Evolutionary conservation across 1,284 basidiomycete species (phyloP), one percentile per base, ranked within the genome.

Genomic region (Naganishia sp.): DNA sequence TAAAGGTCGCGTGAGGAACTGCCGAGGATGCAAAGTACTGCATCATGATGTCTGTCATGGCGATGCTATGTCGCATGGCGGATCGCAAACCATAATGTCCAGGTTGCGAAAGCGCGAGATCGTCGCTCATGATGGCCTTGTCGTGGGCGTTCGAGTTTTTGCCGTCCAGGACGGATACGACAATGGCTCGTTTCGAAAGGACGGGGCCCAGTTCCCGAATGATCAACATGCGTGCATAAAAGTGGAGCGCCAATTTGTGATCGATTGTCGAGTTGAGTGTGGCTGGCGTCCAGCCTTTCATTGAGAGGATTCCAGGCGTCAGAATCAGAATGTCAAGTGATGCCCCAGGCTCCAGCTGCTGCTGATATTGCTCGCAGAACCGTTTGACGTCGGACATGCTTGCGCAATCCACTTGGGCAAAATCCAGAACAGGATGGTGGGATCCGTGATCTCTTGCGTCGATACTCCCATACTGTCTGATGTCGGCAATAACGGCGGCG

Each of bases 311-410:
- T 5, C 64, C 64, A 6, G 46, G 56, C 10, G 64, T 60, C 21
- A 66, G 64, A 42, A 66, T 49, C 15, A 66, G 31, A 13, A 66
- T 42, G 28, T 66, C 64, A 25, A 66, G 49, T 35, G 43, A 21
- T 13, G 45, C 31, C 2, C 25, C 6, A 21, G 23, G 52, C 18
- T 49, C 11, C 7, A 55, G 52, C 13, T 25, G 39, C 25, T 39
- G 31, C 50, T 28, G 21, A 49, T 60, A 66, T 28, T 66, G 46
- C 15, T 60, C 50, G 42, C 55, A 58, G 49, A 66, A 66, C 25
- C 64, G 64, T 49, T 66, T 66, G 23, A 66, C 64, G 39, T 66
- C 64, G 11, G 21, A 23, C 64, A 66, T 60, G 23, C 56, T 47
- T 10, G 43, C 28, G 39, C 55, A 56, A 32, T 66, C 64, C 13